Evolutionary conservation across 768 basidiomycete species (phyloP), one percentile per base, ranked within the genome.

Genomic region (Holtermannia corniformis): DNA sequence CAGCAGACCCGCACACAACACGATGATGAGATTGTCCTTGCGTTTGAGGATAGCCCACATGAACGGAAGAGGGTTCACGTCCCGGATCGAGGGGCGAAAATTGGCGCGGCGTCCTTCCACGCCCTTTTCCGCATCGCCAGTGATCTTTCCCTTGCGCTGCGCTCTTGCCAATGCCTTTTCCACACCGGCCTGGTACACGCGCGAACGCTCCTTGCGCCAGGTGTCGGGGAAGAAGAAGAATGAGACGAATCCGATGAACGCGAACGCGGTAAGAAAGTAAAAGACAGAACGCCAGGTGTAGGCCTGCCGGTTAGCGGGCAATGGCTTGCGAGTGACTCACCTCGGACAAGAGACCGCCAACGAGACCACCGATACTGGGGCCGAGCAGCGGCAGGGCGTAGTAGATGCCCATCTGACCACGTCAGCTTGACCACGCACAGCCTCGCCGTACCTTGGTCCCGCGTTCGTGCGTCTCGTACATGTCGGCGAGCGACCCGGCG

Each of bases 201-300:
- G 72, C 50, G 87, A 91, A 42, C 91, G 82, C 63, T 90, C 86
- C 50, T 78, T 75, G 16, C 88, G 79, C 74, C 86, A 92, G 0
- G 87, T 87, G 62, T 92, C 88, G 53, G 79, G 80, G 75, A 90
- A 86, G 64, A 83, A 68, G 26, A 84, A 50, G 68, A 87, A 86
- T 19, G 76, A 72, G 32, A 80, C 43, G 49, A 80, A 74, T 47
- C 78, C 78, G 28, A 76, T 24, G 1, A 80, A 81, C 7, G 79
- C 79, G 51, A 83, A 76, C 25, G 82, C 81, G 0, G 79, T 75
- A 21, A 90, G 78, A 67, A 91, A 87, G 79, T 86, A 92, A 67
- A 92, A 88, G 0, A 81, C 80, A 5, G 83, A 80, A 32, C 86
- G 79, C 90, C 91, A 93, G 49, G 76, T 78, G 68, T 83, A 82